Evolutionary conservation across 164 flowering plant genomes (phyloP).

Genomic region (Cinnamomum chago): DNA sequence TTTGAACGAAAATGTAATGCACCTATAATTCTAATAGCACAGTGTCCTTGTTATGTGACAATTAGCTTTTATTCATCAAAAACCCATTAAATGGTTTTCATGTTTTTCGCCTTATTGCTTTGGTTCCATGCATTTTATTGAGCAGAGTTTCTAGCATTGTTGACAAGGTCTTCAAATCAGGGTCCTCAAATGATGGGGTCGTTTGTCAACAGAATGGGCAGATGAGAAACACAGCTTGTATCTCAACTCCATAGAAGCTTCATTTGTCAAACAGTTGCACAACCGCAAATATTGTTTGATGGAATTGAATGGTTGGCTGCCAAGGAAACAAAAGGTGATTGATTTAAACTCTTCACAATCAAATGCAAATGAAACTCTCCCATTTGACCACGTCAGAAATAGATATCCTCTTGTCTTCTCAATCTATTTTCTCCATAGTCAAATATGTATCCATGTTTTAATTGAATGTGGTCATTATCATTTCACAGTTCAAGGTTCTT

Average conservation of each 20-base stretch:
- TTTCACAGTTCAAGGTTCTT: conserved; percentile 58
- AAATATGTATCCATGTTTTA: neutral
- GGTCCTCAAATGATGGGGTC: conserved; percentile 10
- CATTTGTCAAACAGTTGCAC: conserved; percentile 59
- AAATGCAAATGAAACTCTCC: conserved; percentile 4
- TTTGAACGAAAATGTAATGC: too few relatives aligned
- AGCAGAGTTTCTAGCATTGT: neutral
- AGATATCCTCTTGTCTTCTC: neutral
- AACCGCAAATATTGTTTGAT: conserved; percentile 28
- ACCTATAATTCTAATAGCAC: too few relatives aligned
- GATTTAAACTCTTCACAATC: conserved; percentile 19
- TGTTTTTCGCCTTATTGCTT: neutral
- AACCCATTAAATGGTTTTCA: neutral
- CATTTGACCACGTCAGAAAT: conserved; percentile 53
- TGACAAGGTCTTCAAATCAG: conserved; percentile 18
- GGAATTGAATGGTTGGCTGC: conserved; percentile 25
- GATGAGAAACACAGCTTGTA: conserved; percentile 83
- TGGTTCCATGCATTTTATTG: neutral
- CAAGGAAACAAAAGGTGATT: conserved; percentile 18
- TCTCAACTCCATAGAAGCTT: conserved; percentile 77
- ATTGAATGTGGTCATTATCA: neutral
- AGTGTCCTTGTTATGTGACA: too few relatives aligned
- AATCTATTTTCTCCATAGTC: neutral
- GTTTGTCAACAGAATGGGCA: conserved; percentile 54
- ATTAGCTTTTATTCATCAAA: too few relatives aligned